Conservation (phyloP, 2,329 filamentous ascomycete species). For the Parascedosporium putredinis region DNA sequence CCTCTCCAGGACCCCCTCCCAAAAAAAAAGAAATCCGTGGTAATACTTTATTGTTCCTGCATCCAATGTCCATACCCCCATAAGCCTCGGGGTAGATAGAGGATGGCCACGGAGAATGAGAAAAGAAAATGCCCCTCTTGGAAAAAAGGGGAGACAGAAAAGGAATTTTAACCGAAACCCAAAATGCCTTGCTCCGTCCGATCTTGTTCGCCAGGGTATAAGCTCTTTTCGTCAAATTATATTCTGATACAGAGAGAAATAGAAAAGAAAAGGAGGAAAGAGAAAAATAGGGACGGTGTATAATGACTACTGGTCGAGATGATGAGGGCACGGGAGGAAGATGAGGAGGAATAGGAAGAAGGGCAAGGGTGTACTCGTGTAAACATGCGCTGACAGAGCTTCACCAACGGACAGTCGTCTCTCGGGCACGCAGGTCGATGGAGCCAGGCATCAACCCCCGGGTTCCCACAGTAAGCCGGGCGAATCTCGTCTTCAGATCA, state of each 20-base stretch:
- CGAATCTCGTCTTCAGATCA: conserved; percentile 39
- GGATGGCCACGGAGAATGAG: too few relatives aligned
- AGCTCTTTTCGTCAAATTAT: background rate
- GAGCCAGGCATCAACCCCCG: conserved; percentile 36
- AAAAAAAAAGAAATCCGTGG: too few relatives aligned
- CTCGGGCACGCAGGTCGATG: conserved; percentile 35
- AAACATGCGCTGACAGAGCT: background rate
- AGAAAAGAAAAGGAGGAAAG: background rate
- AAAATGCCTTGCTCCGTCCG: background rate
- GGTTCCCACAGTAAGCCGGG: conserved; percentile 42
- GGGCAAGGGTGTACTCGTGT: background rate
- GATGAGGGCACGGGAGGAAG: background rate
- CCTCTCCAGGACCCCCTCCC: too few relatives aligned
- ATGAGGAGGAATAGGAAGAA: background rate
- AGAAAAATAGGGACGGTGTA: background rate
- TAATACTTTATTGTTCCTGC: too few relatives aligned
- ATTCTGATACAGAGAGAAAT: background rate
- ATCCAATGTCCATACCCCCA: too few relatives aligned
- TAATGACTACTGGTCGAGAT: background rate
- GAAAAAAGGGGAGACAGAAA: too few relatives aligned
- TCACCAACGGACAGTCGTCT: conserved; percentile 38
- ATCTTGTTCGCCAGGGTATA: conserved; percentile 3
- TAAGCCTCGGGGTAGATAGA: too few relatives aligned
- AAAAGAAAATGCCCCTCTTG: too few relatives aligned
- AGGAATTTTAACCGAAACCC: background rate